Evolutionary conservation across 768 basidiomycete genomes (phyloP).

Genomic region (Kwoniella mangroviensis): DNA sequence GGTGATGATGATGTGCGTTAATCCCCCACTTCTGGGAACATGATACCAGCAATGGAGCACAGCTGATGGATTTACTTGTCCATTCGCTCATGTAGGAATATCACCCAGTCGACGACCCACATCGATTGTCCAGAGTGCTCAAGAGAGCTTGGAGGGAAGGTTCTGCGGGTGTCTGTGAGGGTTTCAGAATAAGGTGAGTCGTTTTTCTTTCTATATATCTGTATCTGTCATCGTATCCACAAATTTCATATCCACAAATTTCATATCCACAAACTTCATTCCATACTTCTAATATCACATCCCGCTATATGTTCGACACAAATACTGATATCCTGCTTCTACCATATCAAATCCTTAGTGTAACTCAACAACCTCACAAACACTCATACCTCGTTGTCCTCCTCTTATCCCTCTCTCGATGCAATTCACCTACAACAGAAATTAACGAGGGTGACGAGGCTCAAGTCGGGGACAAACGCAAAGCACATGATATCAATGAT

Average conservation of each 20-base stretch:
- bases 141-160: slow-evolving; percentile 53
- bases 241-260: too few species aligned
- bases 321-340: too few species aligned
- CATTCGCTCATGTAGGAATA: slow-evolving; percentile 50
- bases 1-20: slow-evolving; percentile 54
- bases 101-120: slow-evolving; percentile 56
- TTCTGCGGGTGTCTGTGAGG: slow-evolving; percentile 52
- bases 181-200: slow-evolving; percentile 56
- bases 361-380: slow-evolving; percentile 90
- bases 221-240: background rate
- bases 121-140: slow-evolving; percentile 50
- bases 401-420: slow-evolving; percentile 65
- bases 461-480: slow-evolving; percentile 57
- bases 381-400: slow-evolving; percentile 85
- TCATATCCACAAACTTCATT: too few species aligned
- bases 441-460: slow-evolving; percentile 59
- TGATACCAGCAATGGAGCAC: background rate
- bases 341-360: slow-evolving; percentile 26
- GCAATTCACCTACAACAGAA: slow-evolving; percentile 14
- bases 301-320: too few species aligned
- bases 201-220: background rate
- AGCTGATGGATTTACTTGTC: background rate
- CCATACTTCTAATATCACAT: too few species aligned
- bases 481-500: slow-evolving; percentile 55
- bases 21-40: background rate